Evolutionary conservation across 306 rosid species (phyloP), one percentile per base, ranked within the genome.

Genomic region (Glycyrrhiza uralensis): DNA sequence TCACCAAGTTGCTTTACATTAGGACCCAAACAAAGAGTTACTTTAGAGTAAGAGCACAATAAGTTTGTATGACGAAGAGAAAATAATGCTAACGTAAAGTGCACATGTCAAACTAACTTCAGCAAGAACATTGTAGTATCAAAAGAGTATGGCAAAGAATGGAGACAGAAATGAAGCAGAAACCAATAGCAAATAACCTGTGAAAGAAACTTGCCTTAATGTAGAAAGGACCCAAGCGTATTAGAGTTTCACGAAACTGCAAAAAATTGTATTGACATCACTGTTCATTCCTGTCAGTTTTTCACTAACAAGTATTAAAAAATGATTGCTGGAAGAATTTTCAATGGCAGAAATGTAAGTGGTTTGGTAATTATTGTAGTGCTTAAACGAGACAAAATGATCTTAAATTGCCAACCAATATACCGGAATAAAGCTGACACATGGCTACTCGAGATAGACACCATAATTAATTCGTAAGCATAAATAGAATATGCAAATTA

Each of bases 221-320:
- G 77, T 94, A 94, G 91, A 94, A 94, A 71, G 98, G 98, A 69
- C 98, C 98, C 89, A 94, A 79, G 63, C 44, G 83, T 76, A 94
- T 91, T n/a, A 94, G 85, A 69, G 98, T 94, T 87, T 94, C 83
- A 6, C 98, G 91, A 79, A 94, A 94, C 98, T 94, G 95, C 95
- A 90, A 86, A 51, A 88, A 38, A 80, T 61, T 69, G 72, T 5
- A 72, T 54, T 18, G 65, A 82, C 67, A 70, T 49, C 77, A 79
- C 76, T 72, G 79, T 68, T 42, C 68, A 75, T 75, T 71, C 79
- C 39, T 65, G 79, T 32, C 45, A 52, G 63, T 58, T 61, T 28
- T 59, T 36, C 82, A 68, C 67, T 36, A 47, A 54, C 62, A 76
- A 67, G 71, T 75, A 76, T 56, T 20, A 62, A 46, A 66, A 64